These are phyloP conservation scores for Kodamaea kakaduensis DNA, from an alignment of 805 yeast species.

Conservation along the genomic window DNA sequence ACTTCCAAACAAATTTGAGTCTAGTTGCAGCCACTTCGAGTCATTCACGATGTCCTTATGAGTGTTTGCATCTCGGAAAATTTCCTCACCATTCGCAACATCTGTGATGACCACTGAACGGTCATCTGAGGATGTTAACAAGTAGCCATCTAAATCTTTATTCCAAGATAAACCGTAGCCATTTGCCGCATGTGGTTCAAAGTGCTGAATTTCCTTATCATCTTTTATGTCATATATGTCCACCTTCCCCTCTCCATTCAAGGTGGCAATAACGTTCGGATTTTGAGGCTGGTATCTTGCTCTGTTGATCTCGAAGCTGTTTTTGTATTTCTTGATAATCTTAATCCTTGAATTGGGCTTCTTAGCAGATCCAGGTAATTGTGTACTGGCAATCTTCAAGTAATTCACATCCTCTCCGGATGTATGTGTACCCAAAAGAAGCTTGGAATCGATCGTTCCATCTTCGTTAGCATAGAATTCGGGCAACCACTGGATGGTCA, in stretches of 20 bases:
- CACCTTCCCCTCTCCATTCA: constrained; percentile 63
- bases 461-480: constrained; percentile 20
- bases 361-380: constrained; percentile 40
- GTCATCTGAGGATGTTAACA: constrained; percentile 67
- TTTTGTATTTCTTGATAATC: constrained; percentile 57
- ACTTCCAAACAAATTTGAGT: constrained; percentile 55
- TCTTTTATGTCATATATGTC: constrained; percentile 46
- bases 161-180: constrained; percentile 79
- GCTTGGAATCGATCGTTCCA: constrained; percentile 42
- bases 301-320: constrained; percentile 64
- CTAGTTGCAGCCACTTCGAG: constrained; percentile 63
- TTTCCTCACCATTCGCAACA: constrained; percentile 16
- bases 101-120: constrained; percentile 61
- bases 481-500: constrained; percentile 77
- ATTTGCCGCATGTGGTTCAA: constrained; percentile 56
- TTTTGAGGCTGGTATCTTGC: constrained; percentile 69
- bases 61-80: constrained; percentile 14
- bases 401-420: constrained; percentile 65
- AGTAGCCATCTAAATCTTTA: constrained; percentile 40
- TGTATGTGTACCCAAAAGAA: constrained; percentile 70
- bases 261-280: constrained; percentile 54
- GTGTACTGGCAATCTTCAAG: constrained; percentile 61
- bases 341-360: constrained; percentile 53
- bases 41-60: constrained; percentile 70
- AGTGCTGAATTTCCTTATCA: constrained; percentile 23